These are phyloP conservation scores for Bathelium albidoporum DNA, from an alignment of 495 filamentous ascomycete species.

Conservation along the genomic window DNA sequence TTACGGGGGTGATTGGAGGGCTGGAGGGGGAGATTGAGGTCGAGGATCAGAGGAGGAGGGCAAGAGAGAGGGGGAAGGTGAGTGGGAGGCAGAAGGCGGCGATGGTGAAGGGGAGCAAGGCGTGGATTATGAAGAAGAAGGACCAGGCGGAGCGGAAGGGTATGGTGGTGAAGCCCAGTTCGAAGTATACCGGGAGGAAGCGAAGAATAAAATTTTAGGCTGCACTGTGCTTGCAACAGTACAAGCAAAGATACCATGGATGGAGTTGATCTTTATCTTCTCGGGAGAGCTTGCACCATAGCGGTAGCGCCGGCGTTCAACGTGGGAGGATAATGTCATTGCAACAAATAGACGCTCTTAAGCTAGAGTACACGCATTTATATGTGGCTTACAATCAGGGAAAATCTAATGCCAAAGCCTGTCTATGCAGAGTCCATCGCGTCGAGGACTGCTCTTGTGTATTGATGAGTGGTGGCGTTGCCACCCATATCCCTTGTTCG, in stretches of 20 bases:
- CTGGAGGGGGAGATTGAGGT: slow-evolving; percentile 84
- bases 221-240: not conserved
- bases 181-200: slow-evolving; percentile 88
- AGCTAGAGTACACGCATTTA: slow-evolving; percentile 1
- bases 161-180: slow-evolving; percentile 80
- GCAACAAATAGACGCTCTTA: not conserved
- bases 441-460: slow-evolving; percentile 82
- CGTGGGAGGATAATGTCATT: not conserved
- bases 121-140: slow-evolving; percentile 91
- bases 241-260: not conserved
- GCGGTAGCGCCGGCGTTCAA: not conserved
- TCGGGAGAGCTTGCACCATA: not conserved
- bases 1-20: slow-evolving; percentile 53
- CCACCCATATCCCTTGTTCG: slow-evolving; percentile 95
- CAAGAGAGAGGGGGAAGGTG: slow-evolving; percentile 34
- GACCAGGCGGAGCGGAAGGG: slow-evolving; percentile 90
- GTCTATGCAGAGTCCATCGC: slow-evolving; percentile 60
- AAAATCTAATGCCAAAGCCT: not conserved
- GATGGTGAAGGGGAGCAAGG: slow-evolving; percentile 65
- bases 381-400: not conserved
- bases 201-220: slow-evolving; percentile 50
- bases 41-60: slow-evolving; percentile 52
- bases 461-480: slow-evolving; percentile 77
- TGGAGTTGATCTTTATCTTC: not conserved
- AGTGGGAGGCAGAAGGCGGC: slow-evolving; percentile 43